Conservation (phyloP, 2,329 filamentous ascomycete genomes). For the Penicillium sp. region DNA sequence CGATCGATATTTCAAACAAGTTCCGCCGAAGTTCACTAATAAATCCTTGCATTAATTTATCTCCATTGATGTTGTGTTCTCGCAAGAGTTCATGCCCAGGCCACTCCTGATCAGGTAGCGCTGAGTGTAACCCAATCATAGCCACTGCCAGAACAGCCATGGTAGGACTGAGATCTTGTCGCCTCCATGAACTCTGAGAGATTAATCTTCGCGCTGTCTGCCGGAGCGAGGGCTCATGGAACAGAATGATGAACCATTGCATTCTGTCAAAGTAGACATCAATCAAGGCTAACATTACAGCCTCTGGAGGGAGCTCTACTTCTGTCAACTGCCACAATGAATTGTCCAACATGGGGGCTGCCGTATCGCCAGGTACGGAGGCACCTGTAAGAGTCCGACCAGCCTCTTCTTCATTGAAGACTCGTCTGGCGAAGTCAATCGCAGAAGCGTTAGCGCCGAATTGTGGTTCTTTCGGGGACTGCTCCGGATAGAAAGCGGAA, state of each 20-base stretch:
- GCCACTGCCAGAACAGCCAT: constrained; percentile 18
- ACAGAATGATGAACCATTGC: constrained; percentile 23
- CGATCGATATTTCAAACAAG: constrained; percentile 18
- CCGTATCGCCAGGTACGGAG: constrained; percentile 18
- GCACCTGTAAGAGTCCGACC: constrained; percentile 16
- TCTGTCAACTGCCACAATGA: constrained; percentile 17
- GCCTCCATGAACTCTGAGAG: constrained; percentile 12
- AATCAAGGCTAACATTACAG: constrained; percentile 15
- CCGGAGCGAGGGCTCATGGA: constrained; percentile 17
- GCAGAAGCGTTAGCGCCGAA: constrained; percentile 19
- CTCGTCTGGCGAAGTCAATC: constrained; percentile 22
- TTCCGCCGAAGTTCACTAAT: constrained; percentile 14
- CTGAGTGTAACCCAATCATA: constrained; percentile 20
- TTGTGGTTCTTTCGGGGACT: constrained; percentile 14
- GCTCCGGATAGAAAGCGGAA: not conserved
- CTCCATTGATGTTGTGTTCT: not conserved
- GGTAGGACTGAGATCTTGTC: constrained; percentile 16
- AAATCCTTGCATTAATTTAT: constrained; percentile 4
- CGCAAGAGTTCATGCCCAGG: constrained; percentile 13
- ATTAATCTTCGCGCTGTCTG: constrained; percentile 12
- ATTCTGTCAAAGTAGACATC: constrained; percentile 25
- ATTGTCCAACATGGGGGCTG: constrained; percentile 5
- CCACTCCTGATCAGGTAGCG: constrained; percentile 18
- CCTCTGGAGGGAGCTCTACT: constrained; percentile 15
- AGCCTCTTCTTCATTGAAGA: constrained; percentile 21